Evolutionary conservation across 306 rosid genomes (phyloP).

Genomic region (Arachis hypogaea): DNA sequence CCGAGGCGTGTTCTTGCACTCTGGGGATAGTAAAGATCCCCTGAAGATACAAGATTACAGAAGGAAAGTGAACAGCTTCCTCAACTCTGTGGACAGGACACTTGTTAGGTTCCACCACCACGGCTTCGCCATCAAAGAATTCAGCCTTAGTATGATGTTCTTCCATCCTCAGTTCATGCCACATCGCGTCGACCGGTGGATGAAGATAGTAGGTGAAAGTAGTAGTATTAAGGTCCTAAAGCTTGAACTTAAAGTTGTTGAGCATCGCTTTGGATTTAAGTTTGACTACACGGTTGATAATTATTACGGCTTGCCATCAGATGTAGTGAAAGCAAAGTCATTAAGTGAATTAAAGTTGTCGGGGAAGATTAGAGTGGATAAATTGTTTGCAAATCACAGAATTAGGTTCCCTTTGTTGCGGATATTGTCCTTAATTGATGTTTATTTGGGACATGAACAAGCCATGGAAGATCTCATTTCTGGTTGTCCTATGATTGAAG

Average conservation of each 20-base stretch:
- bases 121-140: background rate
- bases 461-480: background rate
- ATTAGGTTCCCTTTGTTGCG: background rate
- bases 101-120: too few relatives aligned
- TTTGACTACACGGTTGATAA: too few relatives aligned
- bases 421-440: background rate
- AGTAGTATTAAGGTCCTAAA: background rate
- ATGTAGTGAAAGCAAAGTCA: constrained; percentile 9
- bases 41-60: too few relatives aligned
- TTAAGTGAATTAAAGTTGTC: constrained; percentile 5
- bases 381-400: background rate
- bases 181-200: background rate
- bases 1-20: too few relatives aligned
- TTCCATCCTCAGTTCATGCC: background rate
- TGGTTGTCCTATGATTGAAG: constrained; percentile 11
- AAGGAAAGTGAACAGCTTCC: too few relatives aligned
- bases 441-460: background rate
- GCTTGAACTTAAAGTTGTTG: background rate
- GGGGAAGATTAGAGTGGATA: background rate
- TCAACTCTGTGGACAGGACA: too few relatives aligned
- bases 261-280: background rate
- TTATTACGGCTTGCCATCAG: background rate
- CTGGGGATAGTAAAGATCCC: too few relatives aligned
- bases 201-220: background rate
- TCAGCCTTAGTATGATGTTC: background rate